Conservation (phyloP, 495 filamentous ascomycete genomes). For the Neurospora sp. region DNA sequence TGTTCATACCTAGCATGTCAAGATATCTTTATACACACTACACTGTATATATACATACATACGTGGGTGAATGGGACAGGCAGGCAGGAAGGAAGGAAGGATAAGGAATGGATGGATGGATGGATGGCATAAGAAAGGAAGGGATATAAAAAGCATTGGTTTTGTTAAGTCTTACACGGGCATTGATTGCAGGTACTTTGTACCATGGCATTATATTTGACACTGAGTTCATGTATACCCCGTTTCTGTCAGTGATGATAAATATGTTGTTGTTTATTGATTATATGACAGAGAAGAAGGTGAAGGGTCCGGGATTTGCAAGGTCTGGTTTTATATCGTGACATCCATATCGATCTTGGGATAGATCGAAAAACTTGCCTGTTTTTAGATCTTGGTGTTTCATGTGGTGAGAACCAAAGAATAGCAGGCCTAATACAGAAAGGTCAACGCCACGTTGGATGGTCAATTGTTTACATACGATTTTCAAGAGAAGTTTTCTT, state of each 20-base stretch:
- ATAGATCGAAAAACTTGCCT: background rate
- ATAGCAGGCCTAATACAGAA: background rate
- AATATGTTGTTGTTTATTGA: too few species aligned
- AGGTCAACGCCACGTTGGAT: background rate
- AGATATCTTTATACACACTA: background rate
- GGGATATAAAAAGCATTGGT: background rate
- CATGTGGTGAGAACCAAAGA: background rate
- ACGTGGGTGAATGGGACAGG: background rate
- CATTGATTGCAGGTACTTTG: background rate
- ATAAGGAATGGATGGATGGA: background rate
- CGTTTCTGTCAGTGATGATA: too few species aligned
- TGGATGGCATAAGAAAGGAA: background rate
- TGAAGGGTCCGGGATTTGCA: too few species aligned
- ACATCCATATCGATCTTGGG: background rate
- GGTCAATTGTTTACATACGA: background rate
- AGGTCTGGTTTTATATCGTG: background rate
- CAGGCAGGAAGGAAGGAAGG: background rate
- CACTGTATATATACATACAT: background rate
- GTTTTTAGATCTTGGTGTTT: background rate
- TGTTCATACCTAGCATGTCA: background rate
- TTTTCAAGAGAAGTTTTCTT: fast-evolving
- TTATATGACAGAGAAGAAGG: too few species aligned
- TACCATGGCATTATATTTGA: background rate
- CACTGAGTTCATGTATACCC: too few species aligned
- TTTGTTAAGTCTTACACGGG: background rate